phyloP scores from a whole-genome alignment of 768 basidiomycete species.

The Suillus decipiens region DNA sequence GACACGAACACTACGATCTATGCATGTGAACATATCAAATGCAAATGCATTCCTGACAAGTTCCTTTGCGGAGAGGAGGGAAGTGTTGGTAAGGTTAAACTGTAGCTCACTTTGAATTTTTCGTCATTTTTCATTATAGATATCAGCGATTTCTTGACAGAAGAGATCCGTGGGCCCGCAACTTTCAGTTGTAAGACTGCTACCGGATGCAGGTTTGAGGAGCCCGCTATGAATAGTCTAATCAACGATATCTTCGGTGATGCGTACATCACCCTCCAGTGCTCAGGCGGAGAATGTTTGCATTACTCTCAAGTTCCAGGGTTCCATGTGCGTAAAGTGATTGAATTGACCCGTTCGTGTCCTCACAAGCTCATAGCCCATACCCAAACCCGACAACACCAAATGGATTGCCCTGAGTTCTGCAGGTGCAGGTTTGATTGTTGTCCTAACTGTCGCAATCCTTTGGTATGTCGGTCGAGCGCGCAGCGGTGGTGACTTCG shows the following conservation, averaged over 20 bases:
- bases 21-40: constrained; percentile 80
- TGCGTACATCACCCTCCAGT: constrained; percentile 81
- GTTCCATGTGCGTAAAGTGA: constrained; percentile 54
- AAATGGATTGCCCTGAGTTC: constrained; percentile 83
- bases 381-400: constrained; percentile 82
- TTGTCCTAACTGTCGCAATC: constrained; percentile 68
- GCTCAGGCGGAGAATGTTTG: constrained; percentile 90
- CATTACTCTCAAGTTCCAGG: constrained; percentile 94
- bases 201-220: constrained; percentile 85
- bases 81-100: constrained; percentile 71
- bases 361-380: constrained; percentile 45
- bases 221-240: constrained; percentile 94
- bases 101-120: not conserved
- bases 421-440: constrained; percentile 73
- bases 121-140: constrained; percentile 46
- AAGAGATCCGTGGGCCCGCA: constrained; percentile 91
- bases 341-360: not conserved
- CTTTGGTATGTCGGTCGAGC: constrained; percentile 90
- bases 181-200: constrained; percentile 76
- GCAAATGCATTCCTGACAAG: constrained; percentile 88
- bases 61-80: constrained; percentile 97
- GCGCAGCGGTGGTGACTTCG: constrained; percentile 59
- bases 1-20: constrained; percentile 76
- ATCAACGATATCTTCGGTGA: constrained; percentile 96
- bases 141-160: constrained; percentile 88